A percentile compares a stretch with the other conserved stretches of the same genome.
These are phyloP conservation scores for Erythrophleum ivorense DNA, from an alignment of 331 rosid species.

Conservation along the genomic window DNA sequence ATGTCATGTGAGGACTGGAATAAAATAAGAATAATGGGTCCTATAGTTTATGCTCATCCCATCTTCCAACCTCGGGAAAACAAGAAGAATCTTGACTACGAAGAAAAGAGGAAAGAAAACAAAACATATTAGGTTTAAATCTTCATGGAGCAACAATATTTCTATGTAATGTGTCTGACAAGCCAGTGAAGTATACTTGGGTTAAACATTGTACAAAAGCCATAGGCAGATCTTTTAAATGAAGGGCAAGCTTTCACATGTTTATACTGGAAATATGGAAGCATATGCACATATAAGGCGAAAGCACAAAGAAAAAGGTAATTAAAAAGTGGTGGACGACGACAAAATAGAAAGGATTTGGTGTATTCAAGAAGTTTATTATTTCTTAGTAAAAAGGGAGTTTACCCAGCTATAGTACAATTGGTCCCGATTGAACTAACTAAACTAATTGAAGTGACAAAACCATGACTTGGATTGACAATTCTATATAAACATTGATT, in stretches of 20 bases:
- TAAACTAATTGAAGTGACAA: background rate
- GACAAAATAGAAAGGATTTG: slow-evolving; percentile 40
- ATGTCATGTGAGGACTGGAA: slow-evolving; percentile 39
- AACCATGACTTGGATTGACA: background rate
- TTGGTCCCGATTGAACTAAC: slow-evolving; percentile 3
- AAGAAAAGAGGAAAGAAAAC: slow-evolving; percentile 30
- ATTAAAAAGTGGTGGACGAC: slow-evolving; percentile 27
- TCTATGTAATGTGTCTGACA: slow-evolving; percentile 47
- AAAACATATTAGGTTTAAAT: slow-evolving; percentile 40
- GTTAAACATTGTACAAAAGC: background rate
- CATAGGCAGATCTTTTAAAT: slow-evolving; percentile 34
- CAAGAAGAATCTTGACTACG: slow-evolving; percentile 47
- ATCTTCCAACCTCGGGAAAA: slow-evolving; percentile 46
- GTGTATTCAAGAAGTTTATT: slow-evolving; percentile 11
- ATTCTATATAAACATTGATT: slow-evolving; percentile 46
- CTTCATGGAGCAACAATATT: slow-evolving; percentile 33
- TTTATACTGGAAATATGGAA: slow-evolving; percentile 38
- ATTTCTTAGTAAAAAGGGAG: slow-evolving; percentile 19
- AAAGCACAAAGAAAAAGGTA: slow-evolving; percentile 15
- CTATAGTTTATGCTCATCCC: background rate
- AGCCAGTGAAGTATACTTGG: slow-evolving; percentile 52
- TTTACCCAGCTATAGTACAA: slow-evolving; percentile 20
- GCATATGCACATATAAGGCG: background rate
- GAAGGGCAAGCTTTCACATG: slow-evolving; percentile 48
- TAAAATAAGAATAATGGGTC: background rate